Evolutionary conservation across 805 yeast species (phyloP), one percentile per base, ranked within the genome.

Genomic region (Kodamaea kakaduensis): DNA sequence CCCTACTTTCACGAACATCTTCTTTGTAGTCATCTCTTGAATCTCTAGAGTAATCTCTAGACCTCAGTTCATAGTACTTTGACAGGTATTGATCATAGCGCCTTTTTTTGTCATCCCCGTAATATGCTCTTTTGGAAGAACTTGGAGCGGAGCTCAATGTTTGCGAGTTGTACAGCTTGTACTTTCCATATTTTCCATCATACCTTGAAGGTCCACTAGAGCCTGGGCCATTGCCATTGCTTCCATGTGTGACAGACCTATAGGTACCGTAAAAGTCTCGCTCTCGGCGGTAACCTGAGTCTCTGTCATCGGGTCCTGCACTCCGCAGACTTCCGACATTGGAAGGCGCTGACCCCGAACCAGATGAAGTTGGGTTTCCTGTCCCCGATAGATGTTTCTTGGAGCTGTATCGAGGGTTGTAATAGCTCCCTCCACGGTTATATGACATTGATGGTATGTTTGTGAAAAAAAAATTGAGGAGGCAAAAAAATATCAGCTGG

Each of bases 51-150:
- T 26, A 26, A 26, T 26, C 29, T 10, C 29, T 7, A 9, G 29
- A 26, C 29, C 29, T 26, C 29, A 26, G 29, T 16, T 26, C 29
- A 9, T 26, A 42, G 28, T 40, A 38, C 36, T 40, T 42, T 16
- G 47, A 42, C 12, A 46, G 30, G 25, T 47, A 52, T 17, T 48
- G 45, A 21, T 52, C 54, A 23, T 50, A 48, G 26, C 50, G 37
- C 20, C 52, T 30, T 25, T 43, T 49, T 29, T 41, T 36, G 9
- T 14, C 15, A 16, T 22, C 37, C 10, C 13, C 21, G 20, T 25
- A 19, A 20, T 32, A 32, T 12, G 31, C 9, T 10, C 31, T 19
- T 19, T 32, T 32, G 19, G 20, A 16, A 13, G 12, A 8, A 9
- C 18, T 25, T 17, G 40, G 19, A 13, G 37, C 22, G 6, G 34